Conservation (phyloP, 495 filamentous ascomycete species). For the Hypoxylon subgilvum region DNA sequence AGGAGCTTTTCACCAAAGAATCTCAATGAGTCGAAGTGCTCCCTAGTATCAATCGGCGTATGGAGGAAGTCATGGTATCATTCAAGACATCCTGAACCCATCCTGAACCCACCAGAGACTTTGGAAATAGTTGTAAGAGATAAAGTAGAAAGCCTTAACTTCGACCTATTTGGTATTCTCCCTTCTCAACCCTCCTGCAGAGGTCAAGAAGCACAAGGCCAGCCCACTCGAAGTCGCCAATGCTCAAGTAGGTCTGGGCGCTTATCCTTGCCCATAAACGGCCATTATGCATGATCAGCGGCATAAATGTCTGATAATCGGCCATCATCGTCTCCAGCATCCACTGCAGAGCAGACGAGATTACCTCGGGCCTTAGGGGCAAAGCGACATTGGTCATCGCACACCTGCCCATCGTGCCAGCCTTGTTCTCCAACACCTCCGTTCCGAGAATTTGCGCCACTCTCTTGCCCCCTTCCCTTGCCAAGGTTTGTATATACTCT, state of each 20-base stretch:
- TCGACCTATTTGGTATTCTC: constrained; percentile 51
- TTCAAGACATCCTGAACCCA: too few relatives aligned
- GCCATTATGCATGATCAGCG: constrained; percentile 63
- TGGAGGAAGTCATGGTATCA: too few relatives aligned
- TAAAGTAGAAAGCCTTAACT: background rate
- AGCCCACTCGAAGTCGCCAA: constrained; percentile 77
- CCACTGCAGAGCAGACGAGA: constrained; percentile 56
- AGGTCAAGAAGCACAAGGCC: constrained; percentile 65
- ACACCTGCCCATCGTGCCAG: constrained; percentile 50
- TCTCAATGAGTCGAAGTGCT: too few relatives aligned
- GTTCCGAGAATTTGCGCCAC: constrained; percentile 71
- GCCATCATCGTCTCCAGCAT: constrained; percentile 60
- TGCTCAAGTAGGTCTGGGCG: constrained; percentile 79
- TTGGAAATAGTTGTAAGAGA: too few relatives aligned
- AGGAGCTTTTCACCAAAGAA: too few relatives aligned
- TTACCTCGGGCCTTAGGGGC: constrained; percentile 61
- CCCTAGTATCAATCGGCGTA: too few relatives aligned
- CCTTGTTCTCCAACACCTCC: constrained; percentile 68
- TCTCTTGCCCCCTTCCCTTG: constrained; percentile 61
- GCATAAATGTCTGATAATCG: constrained; percentile 74
- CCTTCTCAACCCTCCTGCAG: constrained; percentile 62
- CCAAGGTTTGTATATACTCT: constrained; percentile 62
- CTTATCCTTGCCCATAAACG: constrained; percentile 74
- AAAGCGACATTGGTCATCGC: constrained; percentile 74
- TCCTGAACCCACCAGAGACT: too few relatives aligned